Evolutionary conservation across 371 early-diverging fungal genomes (phyloP), one percentile per base, ranked within the genome.

Genomic region (Mucor plumbeus): DNA sequence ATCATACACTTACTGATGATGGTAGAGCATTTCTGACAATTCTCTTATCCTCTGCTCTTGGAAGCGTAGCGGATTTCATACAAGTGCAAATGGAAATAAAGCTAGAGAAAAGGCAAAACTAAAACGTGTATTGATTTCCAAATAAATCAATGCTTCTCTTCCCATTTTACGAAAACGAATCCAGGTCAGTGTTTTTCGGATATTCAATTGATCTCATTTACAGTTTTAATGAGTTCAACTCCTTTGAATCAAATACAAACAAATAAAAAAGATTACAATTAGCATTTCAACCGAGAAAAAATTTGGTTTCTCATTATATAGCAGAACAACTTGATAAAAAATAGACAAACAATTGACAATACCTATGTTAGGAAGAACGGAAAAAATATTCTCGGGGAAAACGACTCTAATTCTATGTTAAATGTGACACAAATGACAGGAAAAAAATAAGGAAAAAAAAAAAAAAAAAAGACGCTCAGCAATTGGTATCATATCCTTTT

Each of bases 21-120:
- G 76, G 70, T 3, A 80, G 43, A 13, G 81, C 81, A 57, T 70
- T 72, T 39, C 78, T 68, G 33, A 80, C 78, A 48, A 63, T 67
- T 33, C 70, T 71, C 53, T 80, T 80, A 60, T 80, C 81, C 65
- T 75, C 72, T 17, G 67, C 63, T 33, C 70, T 68, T 11, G 78
- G 48, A 19, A 72, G 59, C 44, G 72, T 69, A 41, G 58, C 65
- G 21, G 72, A 72, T 58, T 69, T 64, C 68, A 64, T 17, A n/a
- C n/a, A 44, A 2, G 44, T 44, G 7, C 34, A 43, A 56, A 59
- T 31, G 40, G 17, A 61, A 44, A 66, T 47, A 60, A 55, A 33
- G 43, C 53, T 59, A 60, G 43, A 47, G 41, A 59, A 59, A 59
- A 8, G 59, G n/a, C 44, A 44, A 59, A 59, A 40, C 40, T 8